Evolutionary conservation across 176 grass and related monocot species (phyloP).

Genomic region (Aegilops speltoides): DNA sequence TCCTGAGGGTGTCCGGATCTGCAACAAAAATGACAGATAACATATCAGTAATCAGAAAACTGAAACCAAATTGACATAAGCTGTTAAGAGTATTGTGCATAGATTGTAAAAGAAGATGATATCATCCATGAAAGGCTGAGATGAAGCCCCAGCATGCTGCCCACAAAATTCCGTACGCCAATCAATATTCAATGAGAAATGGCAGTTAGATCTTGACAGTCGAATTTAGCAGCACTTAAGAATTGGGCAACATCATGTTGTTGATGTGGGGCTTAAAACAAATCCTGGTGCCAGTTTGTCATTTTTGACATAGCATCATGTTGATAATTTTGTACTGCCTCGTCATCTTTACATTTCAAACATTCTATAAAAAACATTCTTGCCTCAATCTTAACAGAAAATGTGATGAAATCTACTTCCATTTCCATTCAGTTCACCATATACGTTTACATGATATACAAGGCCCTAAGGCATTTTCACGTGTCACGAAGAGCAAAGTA

Average conservation of each 20-base stretch:
- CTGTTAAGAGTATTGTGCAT: neutral
- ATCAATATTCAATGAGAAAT: neutral
- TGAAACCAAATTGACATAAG: neutral
- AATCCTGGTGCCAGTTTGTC: neutral
- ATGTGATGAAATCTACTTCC: neutral
- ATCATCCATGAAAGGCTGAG: neutral
- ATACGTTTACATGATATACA: neutral
- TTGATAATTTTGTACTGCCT: neutral
- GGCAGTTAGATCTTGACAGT: neutral
- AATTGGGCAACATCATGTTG: neutral
- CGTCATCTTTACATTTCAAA: neutral
- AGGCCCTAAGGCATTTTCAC: neutral
- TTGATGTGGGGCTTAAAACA: neutral
- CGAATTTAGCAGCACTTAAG: neutral
- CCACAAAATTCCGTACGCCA: neutral
- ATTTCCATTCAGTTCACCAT: neutral
- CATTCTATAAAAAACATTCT: neutral
- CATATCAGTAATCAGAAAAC: neutral
- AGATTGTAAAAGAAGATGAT: neutral
- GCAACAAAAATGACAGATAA: slow-evolving; percentile 37
- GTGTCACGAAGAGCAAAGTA: neutral
- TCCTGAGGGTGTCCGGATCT: slow-evolving; percentile 78
- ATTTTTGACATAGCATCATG: neutral
- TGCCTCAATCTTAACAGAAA: slow-evolving; percentile 11
- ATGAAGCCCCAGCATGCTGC: neutral